Evolutionary conservation across 139 green algal species (phyloP).

Genomic region (Micractinium sp.): DNA sequence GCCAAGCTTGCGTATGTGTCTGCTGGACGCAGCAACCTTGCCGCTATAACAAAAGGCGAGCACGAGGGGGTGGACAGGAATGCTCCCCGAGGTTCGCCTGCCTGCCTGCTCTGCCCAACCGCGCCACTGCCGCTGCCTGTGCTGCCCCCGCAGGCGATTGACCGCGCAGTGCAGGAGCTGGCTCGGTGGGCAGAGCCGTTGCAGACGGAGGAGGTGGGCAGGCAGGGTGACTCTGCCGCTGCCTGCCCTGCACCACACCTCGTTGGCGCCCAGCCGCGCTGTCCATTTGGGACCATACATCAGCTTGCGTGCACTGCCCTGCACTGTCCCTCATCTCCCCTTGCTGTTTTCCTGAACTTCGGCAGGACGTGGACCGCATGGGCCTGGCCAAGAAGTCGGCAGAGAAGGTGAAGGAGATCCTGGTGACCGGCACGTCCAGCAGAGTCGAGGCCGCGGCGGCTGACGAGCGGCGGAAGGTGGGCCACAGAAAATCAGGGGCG

Average conservation of each 20-base stretch:
- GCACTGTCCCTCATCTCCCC: neutral
- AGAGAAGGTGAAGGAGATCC: conserved; percentile 44
- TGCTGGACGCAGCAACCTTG: neutral
- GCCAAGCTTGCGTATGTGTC: no score
- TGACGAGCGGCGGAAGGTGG: conserved; percentile 18
- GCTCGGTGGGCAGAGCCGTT: conserved; percentile 33
- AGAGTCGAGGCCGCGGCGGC: neutral
- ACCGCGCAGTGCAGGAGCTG: conserved; percentile 17
- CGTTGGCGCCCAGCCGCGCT: neutral
- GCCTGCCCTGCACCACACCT: neutral
- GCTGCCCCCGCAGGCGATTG: conserved; percentile 21
- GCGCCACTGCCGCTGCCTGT: neutral
- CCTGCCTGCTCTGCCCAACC: neutral
- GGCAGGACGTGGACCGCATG: conserved; percentile 23
- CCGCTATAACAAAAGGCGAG: neutral
- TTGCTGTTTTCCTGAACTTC: neutral
- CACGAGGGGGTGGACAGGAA: neutral
- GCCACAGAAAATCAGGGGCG: no score
- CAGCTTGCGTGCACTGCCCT: neutral
- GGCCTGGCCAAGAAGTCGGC: conserved; percentile 24
- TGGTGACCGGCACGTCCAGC: conserved; percentile 9
- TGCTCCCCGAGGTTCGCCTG: neutral
- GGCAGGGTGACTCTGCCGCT: neutral
- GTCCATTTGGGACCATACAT: neutral
- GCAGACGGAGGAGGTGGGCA: conserved; percentile 11